Conservation (phyloP, 2,329 filamentous ascomycete genomes). For the Colletotrichum orchidophilum region DNA sequence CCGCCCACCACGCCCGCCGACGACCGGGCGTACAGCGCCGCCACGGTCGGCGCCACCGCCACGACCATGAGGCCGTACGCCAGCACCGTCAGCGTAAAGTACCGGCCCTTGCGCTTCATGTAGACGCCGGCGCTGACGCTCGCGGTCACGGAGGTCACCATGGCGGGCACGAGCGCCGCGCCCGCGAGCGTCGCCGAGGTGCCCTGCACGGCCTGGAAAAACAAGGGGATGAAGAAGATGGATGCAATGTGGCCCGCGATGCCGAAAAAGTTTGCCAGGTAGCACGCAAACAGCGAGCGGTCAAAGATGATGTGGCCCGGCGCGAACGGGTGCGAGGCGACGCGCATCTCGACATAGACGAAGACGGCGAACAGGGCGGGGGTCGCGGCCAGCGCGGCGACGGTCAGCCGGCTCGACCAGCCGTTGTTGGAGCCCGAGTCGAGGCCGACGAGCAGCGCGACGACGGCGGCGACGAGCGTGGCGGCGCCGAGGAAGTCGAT, state of each 20-base stretch:
- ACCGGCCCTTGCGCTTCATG: constrained; percentile 77
- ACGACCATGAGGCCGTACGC: constrained; percentile 63
- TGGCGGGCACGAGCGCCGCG: constrained; percentile 72
- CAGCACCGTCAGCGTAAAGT: constrained; percentile 73
- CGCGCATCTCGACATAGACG: constrained; percentile 71
- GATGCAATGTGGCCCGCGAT: constrained; percentile 65
- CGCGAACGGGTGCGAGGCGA: constrained; percentile 78
- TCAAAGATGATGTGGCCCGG: constrained; percentile 79
- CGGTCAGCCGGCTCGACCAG: constrained; percentile 69
- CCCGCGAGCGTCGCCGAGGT: constrained; percentile 72
- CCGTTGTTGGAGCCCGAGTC: constrained; percentile 78
- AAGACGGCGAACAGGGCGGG: constrained; percentile 72
- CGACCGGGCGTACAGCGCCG: constrained; percentile 60
- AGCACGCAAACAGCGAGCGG: constrained; percentile 71
- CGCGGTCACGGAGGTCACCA: constrained; percentile 68
- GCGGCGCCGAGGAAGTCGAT: constrained; percentile 80
- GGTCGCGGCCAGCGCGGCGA: constrained; percentile 65
- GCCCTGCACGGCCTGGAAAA: constrained; percentile 78
- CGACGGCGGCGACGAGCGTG: constrained; percentile 71
- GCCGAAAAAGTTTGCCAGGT: constrained; percentile 77
- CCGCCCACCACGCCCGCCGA: constrained; percentile 64
- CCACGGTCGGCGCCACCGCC: constrained; percentile 64
- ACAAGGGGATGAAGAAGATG: constrained; percentile 80
- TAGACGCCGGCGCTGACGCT: constrained; percentile 71
- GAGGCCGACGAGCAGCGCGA: constrained; percentile 73